Evolutionary conservation across 2,329 filamentous ascomycete species (phyloP).

Genomic region (Fusarium nelsonii): DNA sequence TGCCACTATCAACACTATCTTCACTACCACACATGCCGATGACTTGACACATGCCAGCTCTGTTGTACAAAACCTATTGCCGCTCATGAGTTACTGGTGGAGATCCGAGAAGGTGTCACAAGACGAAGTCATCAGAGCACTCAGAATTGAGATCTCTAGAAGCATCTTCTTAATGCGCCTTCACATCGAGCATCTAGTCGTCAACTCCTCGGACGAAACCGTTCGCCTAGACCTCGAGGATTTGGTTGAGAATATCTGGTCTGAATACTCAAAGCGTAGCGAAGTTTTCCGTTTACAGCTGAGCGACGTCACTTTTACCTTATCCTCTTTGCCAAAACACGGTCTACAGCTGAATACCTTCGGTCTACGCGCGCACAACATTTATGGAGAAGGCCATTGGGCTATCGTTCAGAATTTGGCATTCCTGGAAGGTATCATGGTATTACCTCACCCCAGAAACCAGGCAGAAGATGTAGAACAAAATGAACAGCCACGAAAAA

Average conservation of each 20-base stretch:
- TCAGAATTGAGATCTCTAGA: slow-evolving; percentile 83
- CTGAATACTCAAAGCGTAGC: slow-evolving; percentile 80
- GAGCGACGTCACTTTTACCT: slow-evolving; percentile 76
- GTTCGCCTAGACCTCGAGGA: slow-evolving; percentile 67
- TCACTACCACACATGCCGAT: slow-evolving; percentile 76
- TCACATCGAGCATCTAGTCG: slow-evolving; percentile 69
- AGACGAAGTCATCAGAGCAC: slow-evolving; percentile 69
- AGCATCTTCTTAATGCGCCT: slow-evolving; percentile 75
- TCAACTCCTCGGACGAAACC: slow-evolving; percentile 56
- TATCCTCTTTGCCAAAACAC: slow-evolving; percentile 57
- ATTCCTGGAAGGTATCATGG: slow-evolving; percentile 65
- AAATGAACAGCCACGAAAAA: slow-evolving; percentile 66
- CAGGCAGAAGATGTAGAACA: slow-evolving; percentile 46
- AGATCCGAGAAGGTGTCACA: slow-evolving; percentile 73
- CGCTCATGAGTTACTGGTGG: slow-evolving; percentile 83
- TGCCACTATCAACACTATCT: slow-evolving; percentile 77
- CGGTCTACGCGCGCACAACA: slow-evolving; percentile 65
- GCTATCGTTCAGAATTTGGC: slow-evolving; percentile 69
- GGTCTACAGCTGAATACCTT: slow-evolving; percentile 65
- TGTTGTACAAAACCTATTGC: slow-evolving; percentile 72
- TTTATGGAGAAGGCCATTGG: slow-evolving; percentile 71
- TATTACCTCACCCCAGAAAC: slow-evolving; percentile 44
- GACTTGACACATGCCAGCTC: slow-evolving; percentile 72
- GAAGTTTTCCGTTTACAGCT: slow-evolving; percentile 80
- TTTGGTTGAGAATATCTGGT: slow-evolving; percentile 78